These are phyloP conservation scores for Skeletonema grethae DNA, from an alignment of 108 stramenopile genomes.

Conservation along the genomic window DNA sequence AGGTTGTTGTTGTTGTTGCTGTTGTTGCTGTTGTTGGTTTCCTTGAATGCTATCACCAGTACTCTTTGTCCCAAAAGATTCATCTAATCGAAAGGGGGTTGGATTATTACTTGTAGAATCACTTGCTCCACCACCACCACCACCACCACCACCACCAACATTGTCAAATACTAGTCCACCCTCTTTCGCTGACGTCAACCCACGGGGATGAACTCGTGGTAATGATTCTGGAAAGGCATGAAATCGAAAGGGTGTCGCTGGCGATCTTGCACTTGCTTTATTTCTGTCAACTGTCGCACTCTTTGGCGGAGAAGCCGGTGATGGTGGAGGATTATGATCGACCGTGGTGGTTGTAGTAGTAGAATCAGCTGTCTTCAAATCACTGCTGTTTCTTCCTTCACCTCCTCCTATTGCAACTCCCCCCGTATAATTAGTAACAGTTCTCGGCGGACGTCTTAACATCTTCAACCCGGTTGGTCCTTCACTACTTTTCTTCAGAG, in stretches of 20 bases:
- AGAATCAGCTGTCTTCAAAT: not conserved
- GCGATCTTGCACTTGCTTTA: slow-evolving; percentile 23
- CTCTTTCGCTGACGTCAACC: not conserved
- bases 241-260: slow-evolving; percentile 73
- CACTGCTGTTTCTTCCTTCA: not conserved
- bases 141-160: not conserved
- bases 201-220: slow-evolving; percentile 62
- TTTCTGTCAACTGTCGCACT: slow-evolving; percentile 8
- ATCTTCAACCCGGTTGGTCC: not conserved
- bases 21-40: not conserved
- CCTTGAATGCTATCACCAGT: not conserved
- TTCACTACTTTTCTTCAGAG: too few species aligned
- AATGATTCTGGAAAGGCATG: slow-evolving; percentile 83
- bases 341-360: not conserved
- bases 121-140: not conserved
- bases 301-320: slow-evolving; percentile 9
- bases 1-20: slow-evolving; percentile 8
- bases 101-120: slow-evolving; percentile 5
- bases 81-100: slow-evolving; percentile 29
- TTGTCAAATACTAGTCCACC: slow-evolving; percentile 1
- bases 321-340: not conserved
- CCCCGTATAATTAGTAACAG: not conserved
- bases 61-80: slow-evolving; percentile 8
- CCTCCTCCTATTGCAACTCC: not conserved
- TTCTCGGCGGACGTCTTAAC: not conserved